Base-by-base conservation (phyloP, 2,329 filamentous ascomycete genomes). In the Zalaria sp. region DNA sequence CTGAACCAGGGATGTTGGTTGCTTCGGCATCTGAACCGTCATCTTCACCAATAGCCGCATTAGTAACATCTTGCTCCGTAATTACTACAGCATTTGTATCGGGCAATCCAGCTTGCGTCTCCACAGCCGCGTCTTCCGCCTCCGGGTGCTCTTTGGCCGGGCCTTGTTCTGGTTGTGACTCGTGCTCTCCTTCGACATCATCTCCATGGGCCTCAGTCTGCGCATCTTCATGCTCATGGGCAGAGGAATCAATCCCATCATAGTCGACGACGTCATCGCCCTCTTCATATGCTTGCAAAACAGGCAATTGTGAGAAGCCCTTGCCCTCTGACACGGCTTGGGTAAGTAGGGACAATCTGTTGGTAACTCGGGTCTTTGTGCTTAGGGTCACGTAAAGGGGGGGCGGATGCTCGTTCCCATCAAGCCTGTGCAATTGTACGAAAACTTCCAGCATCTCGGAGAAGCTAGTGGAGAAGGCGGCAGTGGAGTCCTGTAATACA, bases 401-500 rank as follows among this genome's bases (percentile, higher is more conserved):
- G 10, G 75, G 70, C 28, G 72, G 67, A 25, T 66, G 57, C 40
- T 67, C 60, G 34, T 65, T 57, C 25, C 68, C 73, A 53, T 81
- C 77, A 51, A 81, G 77, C 28, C 65, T 65, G 48, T 72, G 68
- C 37, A 83, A 60, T 10, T 66, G 63, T 44, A 77, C 57, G 51
- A 79, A 79, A 37, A 80, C 55, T 40, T 74, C 66, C 44, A 81
- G 58, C 36, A 83, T 62, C 43, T 78, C 67, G 37, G 68, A 61
- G 40, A 81, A 61, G 38, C 70, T 69, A 46, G 72, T 58, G 50
- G 67, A 60, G 49, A 64, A 60, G 38, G 67, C 56, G 52, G 69
- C 58, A 34, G 58, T 54, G 35, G 69, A 73, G 52, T 69, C 66
- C 71, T 77, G 48, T 8, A 44, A 38, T 25, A 36, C 6, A 8